Evolutionary conservation across 371 early-diverging fungal genomes (phyloP).

Genomic region (Apophysomyces trapeziformis): DNA sequence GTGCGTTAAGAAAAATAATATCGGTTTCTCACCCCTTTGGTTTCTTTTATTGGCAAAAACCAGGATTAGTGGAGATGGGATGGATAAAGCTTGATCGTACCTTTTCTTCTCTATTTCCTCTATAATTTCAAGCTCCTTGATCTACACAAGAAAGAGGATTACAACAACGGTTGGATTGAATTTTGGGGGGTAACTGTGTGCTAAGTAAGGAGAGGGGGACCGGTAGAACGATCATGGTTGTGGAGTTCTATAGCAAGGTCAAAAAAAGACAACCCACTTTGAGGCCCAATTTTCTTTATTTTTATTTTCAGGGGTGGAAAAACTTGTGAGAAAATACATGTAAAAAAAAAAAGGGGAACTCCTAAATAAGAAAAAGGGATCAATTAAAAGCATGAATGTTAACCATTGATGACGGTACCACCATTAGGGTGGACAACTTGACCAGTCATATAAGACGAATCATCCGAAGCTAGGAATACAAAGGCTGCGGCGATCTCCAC

Average conservation of each 20-base stretch:
- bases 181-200: too few relatives aligned
- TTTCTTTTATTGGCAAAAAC: slow-evolving; percentile 18
- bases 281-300: slow-evolving; percentile 2
- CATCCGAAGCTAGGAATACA: slow-evolving; percentile 65
- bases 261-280: neutral
- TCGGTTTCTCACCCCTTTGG: slow-evolving; percentile 8
- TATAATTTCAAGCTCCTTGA: neutral
- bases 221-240: slow-evolving; percentile 8
- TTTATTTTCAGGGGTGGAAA: neutral
- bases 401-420: slow-evolving; percentile 51
- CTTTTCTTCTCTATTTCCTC: neutral
- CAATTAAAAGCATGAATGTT: slow-evolving; percentile 17
- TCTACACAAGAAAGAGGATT: neutral
- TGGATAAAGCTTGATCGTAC: neutral
- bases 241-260: neutral
- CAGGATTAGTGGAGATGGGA: slow-evolving; percentile 10
- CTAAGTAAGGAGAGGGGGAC: neutral
- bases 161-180: neutral
- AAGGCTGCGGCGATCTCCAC: slow-evolving; percentile 67
- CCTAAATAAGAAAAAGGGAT: slow-evolving; percentile 2
- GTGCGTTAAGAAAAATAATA: slow-evolving; percentile 8
- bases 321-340: slow-evolving; percentile 2
- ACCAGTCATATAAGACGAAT: slow-evolving; percentile 69
- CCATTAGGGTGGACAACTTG: slow-evolving; percentile 60
- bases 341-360: slow-evolving; percentile 8